These are phyloP conservation scores for Scedosporium apiospermum DNA, from an alignment of 2,329 filamentous ascomycete genomes.

Conservation along the genomic window DNA sequence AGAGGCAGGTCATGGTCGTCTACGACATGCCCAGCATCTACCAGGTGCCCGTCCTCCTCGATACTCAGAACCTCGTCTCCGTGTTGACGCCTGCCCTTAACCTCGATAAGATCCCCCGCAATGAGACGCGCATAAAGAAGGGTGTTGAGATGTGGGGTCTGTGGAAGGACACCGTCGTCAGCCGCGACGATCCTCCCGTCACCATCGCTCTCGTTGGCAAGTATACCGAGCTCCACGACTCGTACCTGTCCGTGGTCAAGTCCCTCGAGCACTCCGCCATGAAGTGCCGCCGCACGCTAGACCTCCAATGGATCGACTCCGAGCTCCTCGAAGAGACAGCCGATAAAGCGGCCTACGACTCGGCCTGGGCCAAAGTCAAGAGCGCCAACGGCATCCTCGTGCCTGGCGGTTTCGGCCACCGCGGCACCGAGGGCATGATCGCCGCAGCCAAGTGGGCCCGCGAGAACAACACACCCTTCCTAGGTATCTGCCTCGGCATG, in stretches of 20 bases:
- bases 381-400: conserved; percentile 56
- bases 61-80: conserved; percentile 65
- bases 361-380: conserved; percentile 74
- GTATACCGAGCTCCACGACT: conserved; percentile 76
- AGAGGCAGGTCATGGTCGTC: conserved; percentile 79
- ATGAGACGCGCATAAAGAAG: conserved; percentile 45
- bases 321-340: conserved; percentile 67
- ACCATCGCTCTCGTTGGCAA: conserved; percentile 86
- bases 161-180: conserved; percentile 65
- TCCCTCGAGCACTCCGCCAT: conserved; percentile 86
- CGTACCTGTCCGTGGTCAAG: conserved; percentile 78
- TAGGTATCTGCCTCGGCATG: conserved; percentile 88
- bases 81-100: conserved; percentile 57
- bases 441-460: conserved; percentile 78
- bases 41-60: conserved; percentile 86
- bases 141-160: conserved; percentile 65
- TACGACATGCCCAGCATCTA: conserved; percentile 86
- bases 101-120: conserved; percentile 47
- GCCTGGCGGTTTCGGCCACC: conserved; percentile 69
- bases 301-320: conserved; percentile 77
- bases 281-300: conserved; percentile 70
- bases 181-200: conserved; percentile 59
- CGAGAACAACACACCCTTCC: conserved; percentile 67
- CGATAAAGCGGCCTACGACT: conserved; percentile 59
- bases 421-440: conserved; percentile 88